Evolutionary conservation across 2,329 filamentous ascomycete genomes (phyloP), one percentile per base, ranked within the genome.

Genomic region (Fusarium fracticaudum): DNA sequence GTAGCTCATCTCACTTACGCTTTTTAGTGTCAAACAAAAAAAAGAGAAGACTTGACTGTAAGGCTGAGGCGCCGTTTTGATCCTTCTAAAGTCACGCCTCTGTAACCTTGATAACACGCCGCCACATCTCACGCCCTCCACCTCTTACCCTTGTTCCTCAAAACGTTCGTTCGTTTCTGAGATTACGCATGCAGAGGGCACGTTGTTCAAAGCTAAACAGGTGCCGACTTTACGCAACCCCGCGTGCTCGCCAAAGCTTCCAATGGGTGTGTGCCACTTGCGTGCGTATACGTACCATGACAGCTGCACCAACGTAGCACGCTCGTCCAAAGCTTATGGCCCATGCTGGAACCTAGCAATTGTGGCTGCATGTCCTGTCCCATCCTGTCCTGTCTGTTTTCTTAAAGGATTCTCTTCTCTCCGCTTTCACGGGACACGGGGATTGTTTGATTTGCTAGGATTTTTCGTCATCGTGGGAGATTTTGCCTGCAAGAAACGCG

Each of bases 381-480:
- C 26, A 37, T 38, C 24, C 35, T 54, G 35, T 26, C 13, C 18
- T 38, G 18, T 22, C 26, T 29, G 20, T 55, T 29, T 29, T 15
- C 13, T 44, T 24, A 33, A 43, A 57, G 38, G 64, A 79, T 89
- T 64, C 55, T 54, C 31, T 45, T 37, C 55, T 89, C 55, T 59
- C 55, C 55, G 55, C 55, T 59, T 59, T 59, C 38, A 35, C 41
- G 55, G 55, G 29, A 47, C 55, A 59, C 55, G 55, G 55, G 55
- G 38, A 59, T 47, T 59, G 38, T 33, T 59, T 59, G 55, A 59
- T 47, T 59, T 59, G 55, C 55, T 22, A 59, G 41, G 40, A n/a
- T 4, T 47, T 37, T 59, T 59, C 31, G 55, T 47, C 55, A 59
- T 59, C 55, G 55, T 47, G 38, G 40, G 55, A 59, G 26, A 59